These are phyloP conservation scores for Phyllostachys edulis DNA, from an alignment of 176 grass and related monocot species.

Conservation along the genomic window DNA sequence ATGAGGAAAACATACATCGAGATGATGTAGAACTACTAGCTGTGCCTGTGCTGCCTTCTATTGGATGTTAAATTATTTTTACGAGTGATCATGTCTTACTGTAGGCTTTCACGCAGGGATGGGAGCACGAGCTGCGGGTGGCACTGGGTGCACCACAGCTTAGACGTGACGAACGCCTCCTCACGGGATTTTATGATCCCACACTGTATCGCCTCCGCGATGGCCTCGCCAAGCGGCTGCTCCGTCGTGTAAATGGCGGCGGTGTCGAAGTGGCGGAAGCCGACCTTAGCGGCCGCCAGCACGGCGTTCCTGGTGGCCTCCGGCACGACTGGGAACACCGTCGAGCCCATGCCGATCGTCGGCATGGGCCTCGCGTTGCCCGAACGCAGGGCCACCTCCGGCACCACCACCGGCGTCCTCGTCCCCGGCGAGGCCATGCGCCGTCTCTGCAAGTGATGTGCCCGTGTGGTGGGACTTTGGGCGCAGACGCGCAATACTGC, in stretches of 20 bases:
- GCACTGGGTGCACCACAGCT: slow-evolving; percentile 68
- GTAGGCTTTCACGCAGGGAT: slow-evolving; percentile 43
- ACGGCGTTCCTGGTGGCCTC: slow-evolving; percentile 27
- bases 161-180: slow-evolving; percentile 71
- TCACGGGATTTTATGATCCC: slow-evolving; percentile 47
- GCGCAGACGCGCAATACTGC: too few relatives aligned
- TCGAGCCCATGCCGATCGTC: slow-evolving; percentile 49
- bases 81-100: slow-evolving; percentile 11
- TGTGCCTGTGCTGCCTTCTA: too few relatives aligned
- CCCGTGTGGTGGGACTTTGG: too few relatives aligned
- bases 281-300: slow-evolving; percentile 45
- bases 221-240: slow-evolving; percentile 40
- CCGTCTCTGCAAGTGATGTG: neutral
- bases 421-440: neutral
- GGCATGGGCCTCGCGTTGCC: slow-evolving; percentile 50
- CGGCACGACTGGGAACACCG: neutral
- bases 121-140: slow-evolving; percentile 58
- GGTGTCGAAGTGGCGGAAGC: slow-evolving; percentile 75
- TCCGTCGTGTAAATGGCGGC: slow-evolving; percentile 49
- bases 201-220: slow-evolving; percentile 29
- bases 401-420: neutral
- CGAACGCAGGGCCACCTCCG: slow-evolving; percentile 33
- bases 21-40: neutral
- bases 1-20: neutral
- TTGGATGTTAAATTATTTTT: too few relatives aligned